Evolutionary conservation across 73 alveolate genomes (phyloP).

Genomic region (Paramecium sexaurelia): DNA sequence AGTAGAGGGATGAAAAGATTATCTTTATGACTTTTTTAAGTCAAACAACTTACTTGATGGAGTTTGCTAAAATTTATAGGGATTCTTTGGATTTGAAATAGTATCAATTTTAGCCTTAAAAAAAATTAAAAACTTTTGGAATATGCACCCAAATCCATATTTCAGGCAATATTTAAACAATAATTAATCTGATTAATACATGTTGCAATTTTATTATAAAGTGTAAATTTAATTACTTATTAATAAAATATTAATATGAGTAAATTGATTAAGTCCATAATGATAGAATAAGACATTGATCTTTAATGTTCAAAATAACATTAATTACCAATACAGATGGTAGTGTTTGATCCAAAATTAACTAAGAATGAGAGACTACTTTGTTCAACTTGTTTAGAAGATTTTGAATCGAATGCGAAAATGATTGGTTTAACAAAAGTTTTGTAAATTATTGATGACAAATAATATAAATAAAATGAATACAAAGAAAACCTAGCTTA

Average conservation of each 20-base stretch:
- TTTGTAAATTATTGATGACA: neutral
- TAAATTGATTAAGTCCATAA: neutral
- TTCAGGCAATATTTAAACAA: neutral
- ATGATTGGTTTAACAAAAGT: neutral
- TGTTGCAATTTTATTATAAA: neutral
- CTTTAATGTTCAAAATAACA: neutral
- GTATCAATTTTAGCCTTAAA: too few species aligned
- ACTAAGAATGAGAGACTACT: too few species aligned
- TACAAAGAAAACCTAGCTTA: neutral
- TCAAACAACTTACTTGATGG: too few species aligned
- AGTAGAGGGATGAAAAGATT: too few species aligned
- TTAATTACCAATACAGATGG: neutral
- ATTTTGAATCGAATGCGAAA: neutral
- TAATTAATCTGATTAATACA: neutral
- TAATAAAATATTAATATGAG: neutral
- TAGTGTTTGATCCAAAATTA: too few species aligned
- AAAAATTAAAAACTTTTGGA: too few species aligned
- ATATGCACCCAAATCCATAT: too few species aligned
- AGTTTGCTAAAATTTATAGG: too few species aligned
- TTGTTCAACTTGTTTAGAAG: too few species aligned
- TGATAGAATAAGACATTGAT: neutral
- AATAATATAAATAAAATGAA: neutral
- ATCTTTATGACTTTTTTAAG: too few species aligned
- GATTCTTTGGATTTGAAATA: too few species aligned
- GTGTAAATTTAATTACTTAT: neutral